Percentiles rank a stretch among this genome's conserved stretches.
Evolutionary conservation across 2,329 filamentous ascomycete genomes (phyloP).

Genomic region (Trichoderma citrinoviride): DNA sequence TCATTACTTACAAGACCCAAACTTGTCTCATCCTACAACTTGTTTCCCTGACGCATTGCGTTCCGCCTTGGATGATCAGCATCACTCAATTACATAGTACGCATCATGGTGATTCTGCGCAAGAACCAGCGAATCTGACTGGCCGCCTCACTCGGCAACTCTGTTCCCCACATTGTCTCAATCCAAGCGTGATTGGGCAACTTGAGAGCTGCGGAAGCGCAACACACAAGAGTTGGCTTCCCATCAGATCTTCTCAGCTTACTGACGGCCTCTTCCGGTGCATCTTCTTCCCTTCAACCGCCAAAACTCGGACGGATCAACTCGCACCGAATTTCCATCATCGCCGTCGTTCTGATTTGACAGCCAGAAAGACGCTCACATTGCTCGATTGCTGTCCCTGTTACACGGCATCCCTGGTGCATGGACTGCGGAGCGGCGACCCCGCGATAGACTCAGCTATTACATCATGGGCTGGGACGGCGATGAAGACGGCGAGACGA

Average conservation of each 20-base stretch:
- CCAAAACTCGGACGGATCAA: not conserved
- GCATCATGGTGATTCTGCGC: too few relatives aligned
- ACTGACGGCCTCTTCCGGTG: not conserved
- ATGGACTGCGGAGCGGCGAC: not conserved
- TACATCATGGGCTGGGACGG: conserved; percentile 22
- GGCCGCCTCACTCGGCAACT: not conserved
- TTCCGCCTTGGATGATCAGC: too few relatives aligned
- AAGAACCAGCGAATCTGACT: too few relatives aligned
- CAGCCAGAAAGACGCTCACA: too few relatives aligned
- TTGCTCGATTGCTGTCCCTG: not conserved
- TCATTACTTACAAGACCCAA: too few relatives aligned
- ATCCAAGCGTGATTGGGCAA: conserved; percentile 2
- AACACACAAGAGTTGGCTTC: not conserved
- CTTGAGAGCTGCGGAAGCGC: not conserved
- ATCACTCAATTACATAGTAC: too few relatives aligned
- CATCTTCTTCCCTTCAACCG: not conserved
- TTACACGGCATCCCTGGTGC: not conserved
- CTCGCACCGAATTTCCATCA: not conserved
- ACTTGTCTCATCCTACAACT: too few relatives aligned
- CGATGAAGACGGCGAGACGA: conserved; percentile 16
- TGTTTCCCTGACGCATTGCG: too few relatives aligned
- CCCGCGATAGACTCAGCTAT: conserved; percentile 17
- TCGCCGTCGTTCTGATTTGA: not conserved
- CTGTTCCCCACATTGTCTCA: not conserved
- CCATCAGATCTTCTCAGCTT: conserved; percentile 1